Percentiles rank a stretch among this genome's conserved stretches.
These are phyloP conservation scores for Echria macrotheca DNA, from an alignment of 495 filamentous ascomycete species.

Conservation along the genomic window DNA sequence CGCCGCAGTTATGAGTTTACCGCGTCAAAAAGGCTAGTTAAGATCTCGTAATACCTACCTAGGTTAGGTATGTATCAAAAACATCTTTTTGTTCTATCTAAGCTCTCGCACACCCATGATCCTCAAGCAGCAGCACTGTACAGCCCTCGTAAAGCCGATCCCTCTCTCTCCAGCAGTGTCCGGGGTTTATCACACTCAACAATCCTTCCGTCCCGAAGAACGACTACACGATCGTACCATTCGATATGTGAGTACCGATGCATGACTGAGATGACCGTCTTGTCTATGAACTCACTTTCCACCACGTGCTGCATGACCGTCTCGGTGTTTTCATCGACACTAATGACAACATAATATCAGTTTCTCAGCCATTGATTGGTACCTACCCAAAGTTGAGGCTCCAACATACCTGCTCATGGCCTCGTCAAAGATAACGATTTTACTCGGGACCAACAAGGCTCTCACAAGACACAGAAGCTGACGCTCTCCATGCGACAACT, in stretches of 20 bases:
- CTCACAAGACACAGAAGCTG: conserved; percentile 58
- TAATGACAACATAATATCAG: neutral
- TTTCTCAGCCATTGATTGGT: neutral
- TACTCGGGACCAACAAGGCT: conserved; percentile 42
- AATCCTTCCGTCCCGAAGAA: conserved; percentile 32
- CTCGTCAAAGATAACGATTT: conserved; percentile 29
- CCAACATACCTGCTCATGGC: conserved; percentile 20
- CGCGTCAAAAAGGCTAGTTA: no score
- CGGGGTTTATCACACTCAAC: conserved; percentile 33
- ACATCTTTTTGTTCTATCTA: no score
- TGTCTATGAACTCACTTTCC: conserved; percentile 29
- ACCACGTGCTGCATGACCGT: conserved; percentile 37
- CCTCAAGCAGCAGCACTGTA: no score
- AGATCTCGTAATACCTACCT: no score
- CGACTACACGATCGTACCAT: conserved; percentile 36
- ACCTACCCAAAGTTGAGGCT: neutral
- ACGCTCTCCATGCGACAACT: conserved; percentile 53
- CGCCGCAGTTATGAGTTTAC: no score
- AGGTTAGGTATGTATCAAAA: no score
- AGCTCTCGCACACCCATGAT: no score
- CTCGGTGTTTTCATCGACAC: conserved; percentile 37
- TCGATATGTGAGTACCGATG: conserved; percentile 39
- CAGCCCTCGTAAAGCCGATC: no score
- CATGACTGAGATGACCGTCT: conserved; percentile 39
- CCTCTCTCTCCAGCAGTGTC: conserved; percentile 10